Evolutionary conservation across 441 rosid species (phyloP).

Genomic region (Erodium trifolium): DNA sequence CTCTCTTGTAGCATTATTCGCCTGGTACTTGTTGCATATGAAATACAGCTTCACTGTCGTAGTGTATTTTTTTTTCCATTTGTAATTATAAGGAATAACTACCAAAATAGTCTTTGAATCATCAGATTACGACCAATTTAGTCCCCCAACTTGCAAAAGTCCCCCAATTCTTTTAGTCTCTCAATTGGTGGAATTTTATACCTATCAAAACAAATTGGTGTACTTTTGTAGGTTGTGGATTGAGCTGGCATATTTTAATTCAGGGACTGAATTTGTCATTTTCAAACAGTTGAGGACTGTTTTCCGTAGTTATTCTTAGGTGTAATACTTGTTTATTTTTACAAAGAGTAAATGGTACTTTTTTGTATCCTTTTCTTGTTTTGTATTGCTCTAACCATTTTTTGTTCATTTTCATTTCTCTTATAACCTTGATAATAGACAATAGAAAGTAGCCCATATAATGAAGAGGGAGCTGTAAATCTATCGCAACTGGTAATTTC

Average conservation of each 20-base stretch:
- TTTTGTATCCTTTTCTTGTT: neutral
- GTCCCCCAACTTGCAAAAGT: neutral
- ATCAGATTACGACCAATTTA: neutral
- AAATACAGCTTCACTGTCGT: constrained; percentile 7
- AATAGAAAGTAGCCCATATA: constrained; percentile 81
- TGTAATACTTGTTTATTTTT: neutral
- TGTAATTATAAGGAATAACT: neutral
- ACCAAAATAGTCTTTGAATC: neutral
- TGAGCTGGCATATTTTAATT: neutral
- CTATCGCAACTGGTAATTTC: constrained; percentile 91
- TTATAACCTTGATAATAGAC: constrained; percentile 44
- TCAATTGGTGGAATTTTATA: neutral
- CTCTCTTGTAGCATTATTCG: constrained; percentile 9
- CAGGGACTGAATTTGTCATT: neutral
- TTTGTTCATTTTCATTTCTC: constrained; percentile 15
- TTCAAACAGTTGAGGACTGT: neutral
- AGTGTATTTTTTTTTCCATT: neutral
- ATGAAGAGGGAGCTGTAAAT: constrained; percentile 82
- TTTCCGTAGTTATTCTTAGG: neutral
- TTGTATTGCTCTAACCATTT: neutral
- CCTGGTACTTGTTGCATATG: constrained; percentile 13
- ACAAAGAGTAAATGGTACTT: no score
- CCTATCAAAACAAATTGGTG: no score
- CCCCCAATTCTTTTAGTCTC: neutral
- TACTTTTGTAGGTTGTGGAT: neutral